phyloP scores from a whole-genome alignment of 257 asterid species.

The Echites panduratus region DNA sequence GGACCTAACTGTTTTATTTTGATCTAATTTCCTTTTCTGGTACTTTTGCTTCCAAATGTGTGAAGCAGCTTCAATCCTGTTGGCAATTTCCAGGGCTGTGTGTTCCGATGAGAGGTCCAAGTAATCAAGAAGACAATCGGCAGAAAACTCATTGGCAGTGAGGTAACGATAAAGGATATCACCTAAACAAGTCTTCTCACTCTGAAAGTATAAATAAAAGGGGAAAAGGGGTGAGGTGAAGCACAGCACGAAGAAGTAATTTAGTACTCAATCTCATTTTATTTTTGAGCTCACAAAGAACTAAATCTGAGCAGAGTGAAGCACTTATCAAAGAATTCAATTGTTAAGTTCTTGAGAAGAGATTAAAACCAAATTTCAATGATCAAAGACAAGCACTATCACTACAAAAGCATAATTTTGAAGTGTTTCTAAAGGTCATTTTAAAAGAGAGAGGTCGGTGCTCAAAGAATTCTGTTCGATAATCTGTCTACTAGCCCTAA shows the following conservation, averaged over 20 bases:
- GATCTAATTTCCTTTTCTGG: conserved; percentile 42
- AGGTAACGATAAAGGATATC: conserved; percentile 60
- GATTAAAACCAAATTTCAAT: not conserved
- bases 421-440: not conserved
- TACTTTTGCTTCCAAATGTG: conserved; percentile 70
- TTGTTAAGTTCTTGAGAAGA: no score
- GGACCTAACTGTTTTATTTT: conserved; percentile 31
- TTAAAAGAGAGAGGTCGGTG: not conserved
- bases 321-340: not conserved
- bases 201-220: conserved; percentile 37
- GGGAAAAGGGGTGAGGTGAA: not conserved
- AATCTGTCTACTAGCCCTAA: no score
- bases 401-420: not conserved
- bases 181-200: conserved; percentile 78
- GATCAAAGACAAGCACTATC: not conserved
- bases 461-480: not conserved
- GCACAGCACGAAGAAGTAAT: conserved; percentile 4
- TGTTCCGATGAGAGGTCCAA: conserved; percentile 78
- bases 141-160: conserved; percentile 70
- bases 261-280: no score
- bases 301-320: no score
- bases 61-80: conserved; percentile 66
- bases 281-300: no score
- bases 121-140: conserved; percentile 63
- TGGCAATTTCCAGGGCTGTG: conserved; percentile 63